These are phyloP conservation scores for Schizosaccharomyces pombe DNA, from an alignment of 805 yeast genomes.

Conservation along the genomic window DNA sequence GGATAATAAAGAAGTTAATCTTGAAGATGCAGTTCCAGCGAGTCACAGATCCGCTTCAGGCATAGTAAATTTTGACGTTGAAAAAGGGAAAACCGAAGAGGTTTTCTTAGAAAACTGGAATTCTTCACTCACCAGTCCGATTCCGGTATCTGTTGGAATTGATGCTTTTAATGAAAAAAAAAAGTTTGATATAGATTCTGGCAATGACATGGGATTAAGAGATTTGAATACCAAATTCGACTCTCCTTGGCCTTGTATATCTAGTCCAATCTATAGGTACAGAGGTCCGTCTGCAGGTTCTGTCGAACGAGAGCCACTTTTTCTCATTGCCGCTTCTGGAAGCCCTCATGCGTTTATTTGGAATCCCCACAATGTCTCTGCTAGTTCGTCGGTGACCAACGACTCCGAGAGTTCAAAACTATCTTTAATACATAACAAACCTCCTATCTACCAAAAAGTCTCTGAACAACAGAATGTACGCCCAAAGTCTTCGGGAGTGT, in stretches of 20 bases:
- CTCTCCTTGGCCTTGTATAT: background rate
- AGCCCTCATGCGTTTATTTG: background rate
- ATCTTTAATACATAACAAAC: background rate
- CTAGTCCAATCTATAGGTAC: background rate
- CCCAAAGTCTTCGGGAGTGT: conserved; percentile 1
- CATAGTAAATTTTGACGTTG: background rate
- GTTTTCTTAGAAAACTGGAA: background rate
- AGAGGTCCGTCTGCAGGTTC: background rate
- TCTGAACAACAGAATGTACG: background rate
- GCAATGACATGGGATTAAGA: no score
- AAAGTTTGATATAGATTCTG: no score
- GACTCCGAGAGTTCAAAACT: background rate
- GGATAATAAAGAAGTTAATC: background rate
- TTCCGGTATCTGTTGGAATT: background rate
- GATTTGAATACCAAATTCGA: no score
- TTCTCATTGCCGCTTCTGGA: background rate
- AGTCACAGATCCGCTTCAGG: no score
- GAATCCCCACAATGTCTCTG: conserved; percentile 1
- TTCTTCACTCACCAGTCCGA: background rate
- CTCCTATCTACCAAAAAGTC: background rate
- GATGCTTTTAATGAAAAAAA: background rate
- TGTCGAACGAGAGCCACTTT: background rate
- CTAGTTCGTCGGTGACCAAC: background rate
- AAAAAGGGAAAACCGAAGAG: background rate
- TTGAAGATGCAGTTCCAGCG: no score